Base-by-base conservation (phyloP, 768 basidiomycete species). In the Tylopilus subfusipes region DNA sequence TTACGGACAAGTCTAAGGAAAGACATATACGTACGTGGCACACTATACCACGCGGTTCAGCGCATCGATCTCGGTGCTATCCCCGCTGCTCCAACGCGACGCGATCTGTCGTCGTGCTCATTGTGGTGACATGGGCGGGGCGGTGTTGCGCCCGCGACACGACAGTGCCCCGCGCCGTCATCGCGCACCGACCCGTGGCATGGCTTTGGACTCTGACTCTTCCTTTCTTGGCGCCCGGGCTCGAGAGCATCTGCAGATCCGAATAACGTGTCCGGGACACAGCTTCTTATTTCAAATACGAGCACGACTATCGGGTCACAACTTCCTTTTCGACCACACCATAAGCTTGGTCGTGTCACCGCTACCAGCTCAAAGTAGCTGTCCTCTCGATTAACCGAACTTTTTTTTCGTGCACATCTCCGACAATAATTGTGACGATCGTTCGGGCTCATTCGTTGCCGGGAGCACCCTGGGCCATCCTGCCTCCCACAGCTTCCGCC, bases 241-340 rank as follows among this genome's bases (percentile, higher is more conserved):
- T 31, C 43, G 29, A 47, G 34, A 39, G n/a, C 49, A 69, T 70
- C 64, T 68, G 68, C 63, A 69, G 68, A 69, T 69, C 68, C 61
- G 67, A 58, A 60, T 63, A 69, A 68, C 64, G 56, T 66, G 61
- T 65, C 49, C 5, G 29, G 19, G 52, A 52, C 58, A 38, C 57
- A 34, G 53, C 67, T 70, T 70, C 68, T 48, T 44, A 72, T 72
- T 72, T 70, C 59, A 63, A 70, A 70, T 70, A 22, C 21, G 7
- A 16, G 22, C 56, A 56, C 39, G 9, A 24, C 24, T 12, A 21
- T 29, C 48, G 59, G 61, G 34, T 36, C 58, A 34, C 27, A 21
- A 60, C 48, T n/a, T 19, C 64, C 52, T 46, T 52, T 58, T 56
- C 30, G 5, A 33, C 58, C 36, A 12, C 11, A n/a, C n/a, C n/a